These are phyloP conservation scores for Seiridium unicorne DNA, from an alignment of 2,329 filamentous ascomycete species.

Conservation along the genomic window DNA sequence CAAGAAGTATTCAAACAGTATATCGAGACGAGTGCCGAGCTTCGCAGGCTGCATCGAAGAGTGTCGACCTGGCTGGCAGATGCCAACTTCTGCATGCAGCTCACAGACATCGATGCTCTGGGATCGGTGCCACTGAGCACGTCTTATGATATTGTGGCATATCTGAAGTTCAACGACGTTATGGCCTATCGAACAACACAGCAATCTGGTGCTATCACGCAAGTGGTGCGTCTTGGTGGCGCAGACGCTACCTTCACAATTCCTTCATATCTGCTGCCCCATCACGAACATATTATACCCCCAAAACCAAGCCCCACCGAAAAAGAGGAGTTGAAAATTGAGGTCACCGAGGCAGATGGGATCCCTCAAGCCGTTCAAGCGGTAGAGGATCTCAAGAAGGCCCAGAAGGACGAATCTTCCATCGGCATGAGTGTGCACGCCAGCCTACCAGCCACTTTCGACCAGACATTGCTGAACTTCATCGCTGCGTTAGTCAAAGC, in stretches of 20 bases:
- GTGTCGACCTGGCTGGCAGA: conserved; percentile 49
- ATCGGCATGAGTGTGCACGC: conserved; percentile 46
- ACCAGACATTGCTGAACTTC: conserved; percentile 52
- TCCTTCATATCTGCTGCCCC: conserved; percentile 48
- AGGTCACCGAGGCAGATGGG: conserved; percentile 39
- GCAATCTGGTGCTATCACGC: conserved; percentile 37
- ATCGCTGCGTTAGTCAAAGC: conserved; percentile 54
- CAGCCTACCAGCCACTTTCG: conserved; percentile 45
- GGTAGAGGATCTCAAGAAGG: conserved; percentile 35
- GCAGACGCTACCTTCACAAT: conserved; percentile 47
- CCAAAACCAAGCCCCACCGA: conserved; percentile 31
- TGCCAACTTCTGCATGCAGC: conserved; percentile 50
- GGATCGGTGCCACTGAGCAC: conserved; percentile 48
- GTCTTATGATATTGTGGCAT: conserved; percentile 43
- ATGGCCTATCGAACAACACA: conserved; percentile 47
- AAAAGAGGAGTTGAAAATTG: conserved; percentile 32
- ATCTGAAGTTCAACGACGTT: conserved; percentile 43
- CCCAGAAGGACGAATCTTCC: conserved; percentile 44
- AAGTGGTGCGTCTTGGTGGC: conserved; percentile 49
- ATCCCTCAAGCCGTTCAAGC: conserved; percentile 39
- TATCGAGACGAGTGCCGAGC: conserved; percentile 37
- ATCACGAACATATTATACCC: conserved; percentile 53
- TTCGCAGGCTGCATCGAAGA: conserved; percentile 41
- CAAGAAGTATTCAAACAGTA: conserved; percentile 49
- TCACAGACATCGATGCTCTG: conserved; percentile 40